Percentiles rank a stretch among this genome's conserved stretches.
Evolutionary conservation across 352 stramenopile genomes (phyloP).

Genomic region (Phytophthora idaei): DNA sequence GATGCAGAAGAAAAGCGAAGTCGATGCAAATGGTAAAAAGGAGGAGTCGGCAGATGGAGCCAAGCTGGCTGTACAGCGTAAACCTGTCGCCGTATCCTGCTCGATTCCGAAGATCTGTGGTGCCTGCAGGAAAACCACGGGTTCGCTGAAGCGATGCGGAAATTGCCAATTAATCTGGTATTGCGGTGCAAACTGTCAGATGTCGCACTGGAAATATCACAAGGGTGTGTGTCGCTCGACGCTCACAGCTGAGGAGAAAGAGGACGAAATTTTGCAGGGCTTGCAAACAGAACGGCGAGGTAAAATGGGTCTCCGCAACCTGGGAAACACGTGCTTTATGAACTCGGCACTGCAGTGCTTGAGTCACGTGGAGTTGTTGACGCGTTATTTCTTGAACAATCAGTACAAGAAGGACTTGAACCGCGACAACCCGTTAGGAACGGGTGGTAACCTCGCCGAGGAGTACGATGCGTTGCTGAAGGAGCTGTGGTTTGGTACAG

Average conservation of each 20-base stretch:
- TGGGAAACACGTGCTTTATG: constrained; percentile 87
- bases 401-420: constrained; percentile 96
- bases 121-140: constrained; percentile 53
- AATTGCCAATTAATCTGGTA: constrained; percentile 83
- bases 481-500: constrained; percentile 93
- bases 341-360: constrained; percentile 91
- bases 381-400: constrained; percentile 95
- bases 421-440: constrained; percentile 95
- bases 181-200: constrained; percentile 73
- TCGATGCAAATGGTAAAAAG: constrained; percentile 23
- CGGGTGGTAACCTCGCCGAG: constrained; percentile 91
- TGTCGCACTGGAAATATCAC: constrained; percentile 86
- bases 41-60: constrained; percentile 12
- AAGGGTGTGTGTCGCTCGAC: constrained; percentile 57
- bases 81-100: constrained; percentile 30
- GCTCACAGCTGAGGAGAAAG: constrained; percentile 45
- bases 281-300: constrained; percentile 63
- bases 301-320: constrained; percentile 80
- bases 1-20: constrained; percentile 24
- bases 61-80: constrained; percentile 40
- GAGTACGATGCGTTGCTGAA: constrained; percentile 96
- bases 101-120: constrained; percentile 67
- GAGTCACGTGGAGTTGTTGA: constrained; percentile 92
- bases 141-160: constrained; percentile 71
- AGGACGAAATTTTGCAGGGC: constrained; percentile 44